Conservation (phyloP, 352 stramenopile species). For the Globisporangium iwayamae region DNA sequence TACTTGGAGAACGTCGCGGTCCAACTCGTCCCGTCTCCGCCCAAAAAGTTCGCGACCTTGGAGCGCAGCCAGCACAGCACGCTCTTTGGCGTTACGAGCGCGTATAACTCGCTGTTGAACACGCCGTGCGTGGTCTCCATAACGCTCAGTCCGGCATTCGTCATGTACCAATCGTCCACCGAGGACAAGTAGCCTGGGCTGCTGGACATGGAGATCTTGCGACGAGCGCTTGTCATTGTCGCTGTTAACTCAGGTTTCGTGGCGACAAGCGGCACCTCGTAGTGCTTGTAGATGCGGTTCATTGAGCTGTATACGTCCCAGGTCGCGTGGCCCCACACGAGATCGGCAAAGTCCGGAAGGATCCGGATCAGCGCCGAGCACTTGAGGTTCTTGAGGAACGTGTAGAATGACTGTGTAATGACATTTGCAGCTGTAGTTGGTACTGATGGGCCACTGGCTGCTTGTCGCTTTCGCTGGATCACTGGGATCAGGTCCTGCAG, state of each 20-base stretch:
- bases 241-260: neutral
- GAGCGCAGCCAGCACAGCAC: conserved; percentile 66
- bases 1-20: conserved; percentile 38
- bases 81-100: conserved; percentile 37
- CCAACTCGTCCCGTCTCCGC: conserved; percentile 44
- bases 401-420: conserved; percentile 31
- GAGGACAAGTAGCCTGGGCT: conserved; percentile 75
- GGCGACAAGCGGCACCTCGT: conserved; percentile 46
- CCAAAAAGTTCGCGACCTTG: conserved; percentile 51
- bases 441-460: too few relatives aligned
- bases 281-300: conserved; percentile 81
- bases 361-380: conserved; percentile 77
- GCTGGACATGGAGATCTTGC: conserved; percentile 68
- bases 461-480: conserved; percentile 16
- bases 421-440: neutral
- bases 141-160: conserved; percentile 38
- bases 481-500: conserved; percentile 48
- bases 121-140: conserved; percentile 76
- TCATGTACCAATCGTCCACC: conserved; percentile 82
- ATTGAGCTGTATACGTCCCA: conserved; percentile 74
- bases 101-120: conserved; percentile 52
- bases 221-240: conserved; percentile 5
- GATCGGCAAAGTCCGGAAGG: conserved; percentile 44
- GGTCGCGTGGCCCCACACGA: conserved; percentile 67
- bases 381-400: conserved; percentile 52